Conservation (phyloP, 225 moss, liverwort and hornwort species). For the Polytrichum formosum region DNA sequence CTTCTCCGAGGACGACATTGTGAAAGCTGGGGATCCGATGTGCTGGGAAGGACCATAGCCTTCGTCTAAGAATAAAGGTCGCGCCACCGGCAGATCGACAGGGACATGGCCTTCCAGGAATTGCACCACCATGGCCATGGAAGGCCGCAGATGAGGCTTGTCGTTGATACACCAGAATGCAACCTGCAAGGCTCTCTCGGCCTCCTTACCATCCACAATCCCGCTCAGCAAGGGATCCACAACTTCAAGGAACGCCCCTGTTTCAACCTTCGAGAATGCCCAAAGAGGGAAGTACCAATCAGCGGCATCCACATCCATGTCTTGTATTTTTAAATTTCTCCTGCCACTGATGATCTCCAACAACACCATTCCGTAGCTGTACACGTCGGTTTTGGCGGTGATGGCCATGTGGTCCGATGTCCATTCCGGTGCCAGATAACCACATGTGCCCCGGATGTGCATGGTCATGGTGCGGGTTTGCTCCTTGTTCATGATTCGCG, state of each 20-base stretch:
- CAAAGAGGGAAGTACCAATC: constrained; percentile 7
- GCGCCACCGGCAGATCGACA: not conserved
- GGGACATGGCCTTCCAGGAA: not conserved
- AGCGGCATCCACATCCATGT: not conserved
- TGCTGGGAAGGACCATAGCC: too few species aligned
- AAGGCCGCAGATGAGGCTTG: constrained; percentile 2
- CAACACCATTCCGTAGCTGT: constrained; percentile 33
- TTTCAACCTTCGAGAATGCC: constrained; percentile 17
- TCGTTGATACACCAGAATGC: constrained; percentile 4
- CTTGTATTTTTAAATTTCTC: not conserved
- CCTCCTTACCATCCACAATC: not conserved
- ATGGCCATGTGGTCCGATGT: constrained; percentile 3
- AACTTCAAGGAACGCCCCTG: constrained; percentile 2
- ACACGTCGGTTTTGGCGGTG: constrained; percentile 30
- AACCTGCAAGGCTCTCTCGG: not conserved
- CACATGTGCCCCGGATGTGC: constrained; percentile 6
- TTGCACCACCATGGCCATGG: not conserved
- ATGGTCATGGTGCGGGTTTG: constrained; percentile 15
- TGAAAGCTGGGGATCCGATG: too few species aligned
- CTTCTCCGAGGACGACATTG: too few species aligned
- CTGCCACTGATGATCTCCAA: constrained; percentile 22
- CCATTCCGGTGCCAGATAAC: constrained; percentile 29
- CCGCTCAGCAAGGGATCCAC: not conserved
- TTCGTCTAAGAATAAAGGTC: not conserved
- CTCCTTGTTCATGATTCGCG: constrained; percentile 27